Evolutionary conservation across 2,329 filamentous ascomycete genomes (phyloP).

Genomic region (Colletotrichum plurivorum): DNA sequence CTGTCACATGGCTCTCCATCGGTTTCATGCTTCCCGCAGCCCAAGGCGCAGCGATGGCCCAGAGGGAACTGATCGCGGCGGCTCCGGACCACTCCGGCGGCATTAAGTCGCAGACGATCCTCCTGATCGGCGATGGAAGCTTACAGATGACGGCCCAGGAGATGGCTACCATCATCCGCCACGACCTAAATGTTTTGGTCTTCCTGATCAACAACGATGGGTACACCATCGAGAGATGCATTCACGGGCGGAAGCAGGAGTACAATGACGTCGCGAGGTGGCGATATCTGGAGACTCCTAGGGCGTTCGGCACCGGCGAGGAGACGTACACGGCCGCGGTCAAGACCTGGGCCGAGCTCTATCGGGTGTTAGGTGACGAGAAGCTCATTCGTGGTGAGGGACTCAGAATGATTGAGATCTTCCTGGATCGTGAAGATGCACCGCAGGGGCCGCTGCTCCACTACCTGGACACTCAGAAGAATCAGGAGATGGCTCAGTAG

Average conservation of each 20-base stretch:
- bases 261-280: constrained; percentile 71
- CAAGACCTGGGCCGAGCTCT: constrained; percentile 61
- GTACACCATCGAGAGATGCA: constrained; percentile 71
- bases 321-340: constrained; percentile 49
- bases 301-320: constrained; percentile 61
- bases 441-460: constrained; percentile 43
- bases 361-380: constrained; percentile 48
- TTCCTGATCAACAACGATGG: constrained; percentile 72
- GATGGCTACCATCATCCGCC: neutral
- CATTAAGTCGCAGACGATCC: too few relatives aligned
- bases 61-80: too few relatives aligned
- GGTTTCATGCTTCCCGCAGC: too few relatives aligned
- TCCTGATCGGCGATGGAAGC: too few relatives aligned
- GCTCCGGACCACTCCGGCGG: too few relatives aligned
- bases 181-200: constrained; percentile 45
- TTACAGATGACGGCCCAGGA: too few relatives aligned
- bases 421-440: constrained; percentile 50
- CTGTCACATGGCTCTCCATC: too few relatives aligned
- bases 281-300: constrained; percentile 63
- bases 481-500: neutral
- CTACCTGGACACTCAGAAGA: constrained; percentile 36
- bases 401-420: constrained; percentile 50
- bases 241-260: constrained; percentile 65
- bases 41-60: too few relatives aligned
- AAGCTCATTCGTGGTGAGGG: constrained; percentile 42